phyloP scores from a whole-genome alignment of 371 early-diverging fungal genomes.

The Apophysomyces sp. region DNA sequence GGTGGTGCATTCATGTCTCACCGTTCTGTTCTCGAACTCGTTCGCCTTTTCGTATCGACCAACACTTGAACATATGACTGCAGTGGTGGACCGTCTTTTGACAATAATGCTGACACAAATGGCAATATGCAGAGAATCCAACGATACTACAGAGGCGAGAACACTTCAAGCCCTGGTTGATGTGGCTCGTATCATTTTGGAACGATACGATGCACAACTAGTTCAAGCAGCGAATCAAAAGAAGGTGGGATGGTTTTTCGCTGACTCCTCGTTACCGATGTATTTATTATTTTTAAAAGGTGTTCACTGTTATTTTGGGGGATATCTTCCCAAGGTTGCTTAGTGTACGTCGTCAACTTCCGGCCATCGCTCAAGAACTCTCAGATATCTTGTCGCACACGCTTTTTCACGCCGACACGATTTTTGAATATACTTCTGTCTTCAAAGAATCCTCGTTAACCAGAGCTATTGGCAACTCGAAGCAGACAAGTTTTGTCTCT shows the following conservation, averaged over 20 bases:
- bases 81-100: slow-evolving; percentile 27
- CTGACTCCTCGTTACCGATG: too few species aligned
- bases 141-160: background rate
- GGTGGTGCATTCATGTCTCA: slow-evolving; percentile 6
- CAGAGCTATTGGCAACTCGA: background rate
- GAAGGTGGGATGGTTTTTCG: slow-evolving; percentile 21
- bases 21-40: slow-evolving; percentile 24
- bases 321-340: slow-evolving; percentile 21
- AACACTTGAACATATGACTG: slow-evolving; percentile 34
- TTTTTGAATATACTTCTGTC: slow-evolving; percentile 41
- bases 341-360: slow-evolving; percentile 19
- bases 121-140: background rate
- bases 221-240: slow-evolving; percentile 37
- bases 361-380: slow-evolving; percentile 6
- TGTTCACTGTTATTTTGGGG: slow-evolving; percentile 30
- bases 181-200: slow-evolving; percentile 17
- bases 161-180: slow-evolving; percentile 8
- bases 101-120: slow-evolving; percentile 13
- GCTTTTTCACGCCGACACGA: slow-evolving; percentile 40
- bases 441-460: slow-evolving; percentile 18
- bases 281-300: slow-evolving; percentile 16
- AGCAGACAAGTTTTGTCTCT: slow-evolving; percentile 29
- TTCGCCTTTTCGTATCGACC: slow-evolving; percentile 36
- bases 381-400: slow-evolving; percentile 26
- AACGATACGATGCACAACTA: slow-evolving; percentile 28